These are phyloP conservation scores for Pseudocercospora cruenta DNA, from an alignment of 2,329 filamentous ascomycete species.

Conservation along the genomic window DNA sequence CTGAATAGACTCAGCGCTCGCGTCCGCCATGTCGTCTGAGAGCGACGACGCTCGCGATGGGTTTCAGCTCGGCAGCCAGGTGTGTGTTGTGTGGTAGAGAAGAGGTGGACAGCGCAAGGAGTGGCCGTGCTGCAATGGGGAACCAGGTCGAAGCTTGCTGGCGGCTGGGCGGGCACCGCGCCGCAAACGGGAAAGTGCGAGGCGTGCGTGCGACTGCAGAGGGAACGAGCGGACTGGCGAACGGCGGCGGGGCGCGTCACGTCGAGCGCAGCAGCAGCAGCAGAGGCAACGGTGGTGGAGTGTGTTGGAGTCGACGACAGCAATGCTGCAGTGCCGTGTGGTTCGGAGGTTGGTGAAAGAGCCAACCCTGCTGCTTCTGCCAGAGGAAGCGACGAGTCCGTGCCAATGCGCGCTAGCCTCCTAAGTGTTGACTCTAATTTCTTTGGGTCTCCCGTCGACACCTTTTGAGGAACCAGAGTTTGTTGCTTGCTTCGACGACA, in stretches of 20 bases:
- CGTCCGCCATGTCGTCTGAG: slow-evolving; percentile 48
- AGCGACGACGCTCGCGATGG: slow-evolving; percentile 25
- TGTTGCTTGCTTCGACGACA: background rate
- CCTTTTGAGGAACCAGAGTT: background rate
- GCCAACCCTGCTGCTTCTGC: slow-evolving; percentile 1
- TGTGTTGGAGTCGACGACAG: slow-evolving; percentile 2
- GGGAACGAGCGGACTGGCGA: background rate
- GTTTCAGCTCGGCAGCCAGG: slow-evolving; percentile 10
- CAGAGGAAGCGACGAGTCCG: background rate
- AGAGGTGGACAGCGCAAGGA: slow-evolving; percentile 9
- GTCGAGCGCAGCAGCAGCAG: slow-evolving; percentile 10
- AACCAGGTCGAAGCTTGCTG: slow-evolving; percentile 17
- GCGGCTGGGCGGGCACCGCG: slow-evolving; percentile 20
- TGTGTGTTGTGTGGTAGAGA: slow-evolving; percentile 8
- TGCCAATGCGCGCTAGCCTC: background rate
- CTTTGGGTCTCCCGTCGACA: background rate
- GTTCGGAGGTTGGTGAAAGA: slow-evolving; percentile 3
- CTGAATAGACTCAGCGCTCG: slow-evolving; percentile 56
- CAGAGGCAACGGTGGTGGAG: slow-evolving; percentile 4
- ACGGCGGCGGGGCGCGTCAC: slow-evolving; percentile 12
- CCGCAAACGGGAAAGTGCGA: slow-evolving; percentile 17
- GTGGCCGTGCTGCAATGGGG: slow-evolving; percentile 17
- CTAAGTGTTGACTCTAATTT: background rate
- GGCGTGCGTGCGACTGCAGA: background rate
- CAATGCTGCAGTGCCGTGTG: slow-evolving; percentile 1